Base-by-base conservation (phyloP, 179 eudicot genomes). In the Camellia oleifera region DNA sequence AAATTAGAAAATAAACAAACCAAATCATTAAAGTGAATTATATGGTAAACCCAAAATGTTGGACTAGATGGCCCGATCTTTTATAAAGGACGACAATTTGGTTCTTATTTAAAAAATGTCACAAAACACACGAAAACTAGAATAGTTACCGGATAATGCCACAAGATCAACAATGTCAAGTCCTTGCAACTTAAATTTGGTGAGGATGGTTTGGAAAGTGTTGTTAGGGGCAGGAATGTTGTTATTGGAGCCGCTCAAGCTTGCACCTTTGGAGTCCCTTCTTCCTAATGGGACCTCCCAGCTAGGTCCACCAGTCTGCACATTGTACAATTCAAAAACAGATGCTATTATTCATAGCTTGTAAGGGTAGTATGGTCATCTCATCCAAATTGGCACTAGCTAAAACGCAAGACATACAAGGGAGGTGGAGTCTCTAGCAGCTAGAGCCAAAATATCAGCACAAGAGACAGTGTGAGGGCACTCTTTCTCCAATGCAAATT, bases 231-330 rank as follows among this genome's bases (percentile, higher is more conserved):
- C 95, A 18, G 98, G 98, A 82, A 94, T 94, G 82, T 93, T 89
- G 76, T 88, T 77, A 88, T 94, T 94, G 53, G 98, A 91, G 48
- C 97, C 98, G 83, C 93, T 93, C 81, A 94, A 85, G 80, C 97
- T 93, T 40, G 98, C 96, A 79, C 81, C 85, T 78, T 40, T 86
- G 0, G 98, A 85, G 83, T 94, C 98, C 78, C 92, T 91, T 90
- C 98, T 89, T 66, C 98, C 98, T 20, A 94, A 69, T 70, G 97
- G 94, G 23, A 94, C 96, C 73, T 67, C 97, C 98, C 98, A 95
- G 82, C 75, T 79, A 0, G 97, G 98, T 58, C 98, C 98, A 44
- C 97, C 98, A 48, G 91, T 79, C 98, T 93, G 71, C 68, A 80
- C 40, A 32, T 32, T 32, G 40, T 32, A 32, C 57, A 72, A 52